Base-by-base conservation (phyloP, 768 basidiomycete genomes). In the Melanogaster broomeanus region DNA sequence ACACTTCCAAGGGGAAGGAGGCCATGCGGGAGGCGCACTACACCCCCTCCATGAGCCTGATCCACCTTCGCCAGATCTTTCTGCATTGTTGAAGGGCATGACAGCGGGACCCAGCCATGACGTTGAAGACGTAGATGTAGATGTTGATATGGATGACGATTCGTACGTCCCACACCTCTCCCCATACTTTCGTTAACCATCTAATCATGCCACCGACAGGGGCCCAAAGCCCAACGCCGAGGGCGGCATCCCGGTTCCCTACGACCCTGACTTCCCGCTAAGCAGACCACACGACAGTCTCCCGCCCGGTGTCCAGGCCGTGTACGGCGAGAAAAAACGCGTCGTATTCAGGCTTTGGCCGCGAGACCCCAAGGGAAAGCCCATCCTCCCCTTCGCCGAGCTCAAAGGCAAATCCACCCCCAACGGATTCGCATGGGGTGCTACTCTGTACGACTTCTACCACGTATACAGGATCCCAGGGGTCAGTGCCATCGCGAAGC, bases 361-460 rank as follows among this genome's bases (percentile, higher is more conserved):
- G 2, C 66, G 68, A 25, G 45, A 57, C 25, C 59, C 59, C 0
- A 42, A 57, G 0, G 66, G 68, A 2, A 43, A 48, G 10, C 6
- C 1, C 4, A 24, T 69, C 13, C 1, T 19, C 2, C 38, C 34
- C 2, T 28, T 3, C 9, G 18, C 28, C 4, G 21, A 31, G 1
- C 4, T 15, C 13, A 39, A 3, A 4, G 68, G 67, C 1, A 70
- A 45, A 37, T 6, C 51, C 5, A 59, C 61, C 2, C 60, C 57
- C 0, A 64, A 64, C 11, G 60, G 59, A 0, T 56, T 56, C 34
- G 41, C 52, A 8, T 70, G 68, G 68, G 67, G 55, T 4, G 65
- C 55, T 0, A 69, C 67, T 8, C 45, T 69, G 11, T 63, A 56
- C 30, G 68, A 71, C 31, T 45, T 70, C 31, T 70, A 38, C 31